Conservation (phyloP, 2,329 filamentous ascomycete genomes). For the Cadophora sp. region DNA sequence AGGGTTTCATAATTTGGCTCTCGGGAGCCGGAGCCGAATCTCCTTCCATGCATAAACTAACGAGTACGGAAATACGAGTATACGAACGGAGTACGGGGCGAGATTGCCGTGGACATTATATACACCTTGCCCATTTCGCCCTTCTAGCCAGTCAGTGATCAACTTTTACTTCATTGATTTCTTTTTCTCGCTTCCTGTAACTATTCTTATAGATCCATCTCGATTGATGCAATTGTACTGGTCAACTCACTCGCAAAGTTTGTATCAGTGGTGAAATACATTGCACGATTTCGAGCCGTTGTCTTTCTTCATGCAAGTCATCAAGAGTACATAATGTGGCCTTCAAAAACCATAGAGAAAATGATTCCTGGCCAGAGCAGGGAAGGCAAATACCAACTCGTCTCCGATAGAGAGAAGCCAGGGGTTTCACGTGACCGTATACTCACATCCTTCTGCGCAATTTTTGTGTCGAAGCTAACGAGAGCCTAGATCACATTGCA, state of each 20-base stretch:
- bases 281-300: not conserved
- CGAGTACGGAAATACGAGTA: slow-evolving; percentile 2
- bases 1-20: too few species aligned
- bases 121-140: not conserved
- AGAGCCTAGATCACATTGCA: not conserved
- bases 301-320: not conserved
- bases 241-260: too few species aligned
- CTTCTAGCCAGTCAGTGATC: not conserved
- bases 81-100: not conserved
- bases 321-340: not conserved
- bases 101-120: not conserved
- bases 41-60: not conserved
- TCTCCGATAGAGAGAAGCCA: not conserved
- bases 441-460: too few species aligned
- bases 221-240: too few species aligned
- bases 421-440: not conserved
- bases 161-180: not conserved
- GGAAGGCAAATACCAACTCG: not conserved
- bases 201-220: too few species aligned
- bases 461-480: not conserved
- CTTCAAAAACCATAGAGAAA: not conserved
- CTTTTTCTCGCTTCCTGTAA: not conserved
- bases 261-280: not conserved
- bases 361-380: not conserved
- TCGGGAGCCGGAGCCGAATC: too few species aligned